Evolutionary conservation across 192 early-diverging fungal species (phyloP).

Genomic region (Fimicolochytrium jonesii): DNA sequence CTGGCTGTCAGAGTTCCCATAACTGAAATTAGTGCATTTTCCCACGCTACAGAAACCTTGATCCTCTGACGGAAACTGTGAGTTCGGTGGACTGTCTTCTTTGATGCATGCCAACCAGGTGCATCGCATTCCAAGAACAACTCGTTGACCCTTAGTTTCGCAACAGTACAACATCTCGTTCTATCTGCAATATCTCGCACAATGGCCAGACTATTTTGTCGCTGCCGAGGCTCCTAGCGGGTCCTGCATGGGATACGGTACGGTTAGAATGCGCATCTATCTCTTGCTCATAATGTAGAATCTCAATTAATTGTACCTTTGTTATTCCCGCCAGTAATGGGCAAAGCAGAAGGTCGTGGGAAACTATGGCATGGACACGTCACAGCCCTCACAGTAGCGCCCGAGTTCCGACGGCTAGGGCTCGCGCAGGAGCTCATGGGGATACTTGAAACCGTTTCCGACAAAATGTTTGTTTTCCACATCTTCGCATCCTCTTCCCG

Average conservation of each 20-base stretch:
- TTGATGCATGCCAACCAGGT: not conserved
- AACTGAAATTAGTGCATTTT: not conserved
- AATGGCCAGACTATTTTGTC: constrained; percentile 92
- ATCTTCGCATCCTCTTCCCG: not conserved
- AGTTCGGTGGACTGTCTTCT: not conserved
- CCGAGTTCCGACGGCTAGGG: constrained; percentile 89
- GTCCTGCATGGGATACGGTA: constrained; percentile 82
- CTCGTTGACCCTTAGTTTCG: too few species aligned
- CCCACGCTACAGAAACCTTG: constrained; percentile 66
- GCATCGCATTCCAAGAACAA: not conserved
- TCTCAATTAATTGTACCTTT: too few species aligned
- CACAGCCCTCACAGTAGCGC: constrained; percentile 93
- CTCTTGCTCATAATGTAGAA: too few species aligned
- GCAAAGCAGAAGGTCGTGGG: constrained; percentile 87
- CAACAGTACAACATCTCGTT: constrained; percentile 86
- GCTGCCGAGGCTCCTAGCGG: constrained; percentile 71
- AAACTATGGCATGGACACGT: constrained; percentile 98
- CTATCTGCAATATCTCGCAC: constrained; percentile 87
- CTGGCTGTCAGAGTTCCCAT: not conserved
- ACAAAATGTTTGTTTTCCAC: constrained; percentile 57
- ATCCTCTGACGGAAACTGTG: constrained; percentile 90
- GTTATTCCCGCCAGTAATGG: constrained; percentile 83
- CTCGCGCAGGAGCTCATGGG: constrained; percentile 87
- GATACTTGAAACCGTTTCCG: constrained; percentile 83
- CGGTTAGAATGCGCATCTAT: too few species aligned